Evolutionary conservation across 306 rosid species (phyloP).

Genomic region (Glycyrrhiza uralensis): DNA sequence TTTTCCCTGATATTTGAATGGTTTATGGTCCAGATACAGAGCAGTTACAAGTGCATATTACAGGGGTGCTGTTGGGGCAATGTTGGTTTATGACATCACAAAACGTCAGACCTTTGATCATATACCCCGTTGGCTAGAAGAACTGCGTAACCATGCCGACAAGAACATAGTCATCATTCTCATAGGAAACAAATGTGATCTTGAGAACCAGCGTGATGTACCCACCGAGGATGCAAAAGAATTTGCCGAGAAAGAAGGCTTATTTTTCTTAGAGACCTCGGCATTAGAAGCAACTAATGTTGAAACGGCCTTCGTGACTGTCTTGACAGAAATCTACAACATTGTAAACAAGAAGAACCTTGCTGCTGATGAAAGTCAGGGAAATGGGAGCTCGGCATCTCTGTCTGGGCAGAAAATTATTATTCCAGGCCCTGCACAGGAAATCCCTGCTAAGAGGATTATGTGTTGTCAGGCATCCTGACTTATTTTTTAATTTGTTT

Average conservation of each 20-base stretch:
- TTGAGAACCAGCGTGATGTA: constrained; percentile 77
- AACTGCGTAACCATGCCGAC: constrained; percentile 89
- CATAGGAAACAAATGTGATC: constrained; percentile 86
- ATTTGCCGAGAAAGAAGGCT: constrained; percentile 90
- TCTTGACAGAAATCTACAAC: constrained; percentile 87
- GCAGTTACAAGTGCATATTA: constrained; percentile 98
- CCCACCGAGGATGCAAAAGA: constrained; percentile 88
- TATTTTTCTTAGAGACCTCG: constrained; percentile 90
- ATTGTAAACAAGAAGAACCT: constrained; percentile 72
- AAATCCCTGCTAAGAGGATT: constrained; percentile 64
- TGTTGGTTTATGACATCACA: constrained; percentile 90
- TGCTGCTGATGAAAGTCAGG: constrained; percentile 62
- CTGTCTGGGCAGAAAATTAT: constrained; percentile 77
- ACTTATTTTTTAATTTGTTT: constrained; percentile 20
- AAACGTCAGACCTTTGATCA: constrained; percentile 89
- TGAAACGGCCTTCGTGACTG: constrained; percentile 77
- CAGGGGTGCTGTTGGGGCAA: constrained; percentile 98
- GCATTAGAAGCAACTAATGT: constrained; percentile 88
- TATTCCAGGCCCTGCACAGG: constrained; percentile 83
- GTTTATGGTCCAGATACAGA: constrained; percentile 61
- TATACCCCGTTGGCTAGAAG: constrained; percentile 96
- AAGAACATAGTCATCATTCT: constrained; percentile 92
- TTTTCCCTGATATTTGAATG: constrained; percentile 12
- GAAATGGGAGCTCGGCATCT: constrained; percentile 64
- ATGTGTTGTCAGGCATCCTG: constrained; percentile 65